Conservation (phyloP, 208 protist genomes). For the Wallacemonas sp. region DNA sequence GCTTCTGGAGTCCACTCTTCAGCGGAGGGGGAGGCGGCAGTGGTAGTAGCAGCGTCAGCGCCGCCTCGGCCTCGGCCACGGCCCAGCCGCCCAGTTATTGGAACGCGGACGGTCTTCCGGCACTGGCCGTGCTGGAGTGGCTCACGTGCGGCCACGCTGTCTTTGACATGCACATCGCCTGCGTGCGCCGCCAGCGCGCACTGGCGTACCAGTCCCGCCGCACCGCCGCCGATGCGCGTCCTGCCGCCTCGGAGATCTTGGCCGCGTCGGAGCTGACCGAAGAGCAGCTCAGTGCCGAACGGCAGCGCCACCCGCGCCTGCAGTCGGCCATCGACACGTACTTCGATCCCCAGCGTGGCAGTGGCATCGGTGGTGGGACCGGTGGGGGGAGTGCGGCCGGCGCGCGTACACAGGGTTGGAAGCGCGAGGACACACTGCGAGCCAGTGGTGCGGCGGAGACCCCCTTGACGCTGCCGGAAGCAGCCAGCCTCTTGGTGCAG, state of each 20-base stretch:
- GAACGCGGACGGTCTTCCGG: constrained; percentile 43
- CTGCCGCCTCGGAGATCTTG: neutral
- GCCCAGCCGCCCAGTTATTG: neutral
- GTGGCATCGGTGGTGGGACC: neutral
- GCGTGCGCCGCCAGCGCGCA: constrained; percentile 6
- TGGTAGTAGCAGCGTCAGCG: neutral
- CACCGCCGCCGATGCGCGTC: neutral
- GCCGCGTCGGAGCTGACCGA: neutral
- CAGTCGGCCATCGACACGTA: constrained; percentile 14
- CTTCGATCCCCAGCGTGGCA: constrained; percentile 16
- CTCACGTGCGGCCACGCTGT: constrained; percentile 48
- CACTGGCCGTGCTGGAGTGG: constrained; percentile 75
- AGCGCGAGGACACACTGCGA: constrained; percentile 8
- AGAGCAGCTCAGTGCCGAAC: neutral
- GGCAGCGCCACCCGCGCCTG: neutral
- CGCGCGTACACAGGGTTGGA: neutral
- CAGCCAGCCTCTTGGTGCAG: constrained; percentile 16
- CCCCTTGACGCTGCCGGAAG: neutral
- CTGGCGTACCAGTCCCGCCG: constrained; percentile 5
- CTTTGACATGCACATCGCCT: constrained; percentile 28
- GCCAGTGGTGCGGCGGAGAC: neutral
- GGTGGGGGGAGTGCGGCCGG: neutral
- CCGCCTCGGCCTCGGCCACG: neutral
- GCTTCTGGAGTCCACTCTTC: constrained; percentile 83
- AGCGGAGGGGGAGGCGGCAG: constrained; percentile 32